Conservation (phyloP, 306 rosid genomes). For the Casuarina glauca region DNA sequence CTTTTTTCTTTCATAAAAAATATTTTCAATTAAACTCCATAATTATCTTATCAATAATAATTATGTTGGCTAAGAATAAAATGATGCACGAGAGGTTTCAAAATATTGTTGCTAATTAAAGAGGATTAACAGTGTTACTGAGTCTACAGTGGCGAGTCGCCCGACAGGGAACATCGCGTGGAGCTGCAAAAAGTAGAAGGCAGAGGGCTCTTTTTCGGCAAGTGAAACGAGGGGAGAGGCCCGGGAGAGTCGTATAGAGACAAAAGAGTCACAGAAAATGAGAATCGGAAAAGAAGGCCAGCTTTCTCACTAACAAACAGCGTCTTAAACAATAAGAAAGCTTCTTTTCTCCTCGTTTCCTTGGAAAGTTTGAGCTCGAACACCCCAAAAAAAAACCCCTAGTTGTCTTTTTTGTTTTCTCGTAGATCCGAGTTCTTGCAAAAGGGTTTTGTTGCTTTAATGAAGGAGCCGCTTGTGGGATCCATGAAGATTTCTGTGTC, state of each 20-base stretch:
- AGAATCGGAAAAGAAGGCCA: conserved; percentile 37
- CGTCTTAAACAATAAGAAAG: conserved; percentile 22
- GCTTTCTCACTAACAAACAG: conserved; percentile 43
- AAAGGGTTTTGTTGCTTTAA: conserved; percentile 27
- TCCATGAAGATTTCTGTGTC: conserved; percentile 57
- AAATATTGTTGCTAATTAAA: background rate
- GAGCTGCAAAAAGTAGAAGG: conserved; percentile 18
- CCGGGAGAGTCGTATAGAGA: conserved; percentile 1
- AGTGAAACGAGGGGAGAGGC: background rate
- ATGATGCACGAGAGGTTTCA: background rate
- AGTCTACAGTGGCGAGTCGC: background rate
- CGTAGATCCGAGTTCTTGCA: conserved; percentile 39
- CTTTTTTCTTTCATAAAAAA: too few relatives aligned
- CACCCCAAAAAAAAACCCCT: conserved; percentile 28
- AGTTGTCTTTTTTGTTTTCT: conserved; percentile 21
- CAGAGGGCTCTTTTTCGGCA: background rate
- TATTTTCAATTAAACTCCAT: too few relatives aligned
- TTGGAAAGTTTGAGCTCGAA: conserved; percentile 21
- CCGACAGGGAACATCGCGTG: conserved; percentile 22
- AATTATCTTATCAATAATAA: background rate
- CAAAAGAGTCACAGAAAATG: conserved; percentile 23
- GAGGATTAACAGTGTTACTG: background rate
- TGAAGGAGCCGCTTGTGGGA: conserved; percentile 41
- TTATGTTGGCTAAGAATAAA: too few relatives aligned
- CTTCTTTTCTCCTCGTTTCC: background rate